phyloP scores from a whole-genome alignment of 2,329 filamentous ascomycete species.

The Geosmithia flava region DNA sequence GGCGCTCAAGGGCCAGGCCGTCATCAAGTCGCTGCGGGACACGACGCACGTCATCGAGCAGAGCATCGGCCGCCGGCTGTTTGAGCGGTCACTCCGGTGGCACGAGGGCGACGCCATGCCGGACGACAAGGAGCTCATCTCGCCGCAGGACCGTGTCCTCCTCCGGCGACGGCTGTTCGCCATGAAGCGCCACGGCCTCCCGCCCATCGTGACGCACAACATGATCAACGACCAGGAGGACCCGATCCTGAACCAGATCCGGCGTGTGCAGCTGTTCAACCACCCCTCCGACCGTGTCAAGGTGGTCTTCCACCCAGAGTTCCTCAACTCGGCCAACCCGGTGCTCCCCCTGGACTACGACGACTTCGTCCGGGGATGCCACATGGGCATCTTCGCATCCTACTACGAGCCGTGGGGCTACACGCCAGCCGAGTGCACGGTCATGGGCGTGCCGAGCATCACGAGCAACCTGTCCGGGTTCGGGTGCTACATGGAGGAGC shows the following conservation, averaged over 20 bases:
- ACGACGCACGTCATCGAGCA: constrained; percentile 88
- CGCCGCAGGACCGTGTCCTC: constrained; percentile 81
- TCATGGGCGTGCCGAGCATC: constrained; percentile 97
- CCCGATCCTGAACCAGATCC: constrained; percentile 89
- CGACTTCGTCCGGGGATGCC: constrained; percentile 94
- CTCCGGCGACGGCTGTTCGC: constrained; percentile 85
- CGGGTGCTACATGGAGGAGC: constrained; percentile 98
- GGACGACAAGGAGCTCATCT: constrained; percentile 93
- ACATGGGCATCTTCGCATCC: constrained; percentile 89
- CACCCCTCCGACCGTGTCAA: constrained; percentile 91
- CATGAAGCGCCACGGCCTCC: constrained; percentile 85
- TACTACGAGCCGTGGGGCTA: constrained; percentile 99
- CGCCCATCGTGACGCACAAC: constrained; percentile 97
- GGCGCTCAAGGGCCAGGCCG: constrained; percentile 89
- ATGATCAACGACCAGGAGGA: constrained; percentile 93
- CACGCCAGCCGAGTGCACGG: constrained; percentile 93
- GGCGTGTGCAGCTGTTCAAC: constrained; percentile 94
- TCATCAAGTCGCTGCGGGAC: constrained; percentile 90
- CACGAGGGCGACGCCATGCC: constrained; percentile 88
- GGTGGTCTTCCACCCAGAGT: constrained; percentile 95
- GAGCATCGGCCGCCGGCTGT: constrained; percentile 85
- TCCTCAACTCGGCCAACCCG: constrained; percentile 89
- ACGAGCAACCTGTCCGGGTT: constrained; percentile 97
- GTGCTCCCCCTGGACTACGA: constrained; percentile 95
- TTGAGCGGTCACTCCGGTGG: constrained; percentile 90